Conservation (phyloP, 2,329 filamentous ascomycete genomes). For the Trichoderma pleuroti region DNA sequence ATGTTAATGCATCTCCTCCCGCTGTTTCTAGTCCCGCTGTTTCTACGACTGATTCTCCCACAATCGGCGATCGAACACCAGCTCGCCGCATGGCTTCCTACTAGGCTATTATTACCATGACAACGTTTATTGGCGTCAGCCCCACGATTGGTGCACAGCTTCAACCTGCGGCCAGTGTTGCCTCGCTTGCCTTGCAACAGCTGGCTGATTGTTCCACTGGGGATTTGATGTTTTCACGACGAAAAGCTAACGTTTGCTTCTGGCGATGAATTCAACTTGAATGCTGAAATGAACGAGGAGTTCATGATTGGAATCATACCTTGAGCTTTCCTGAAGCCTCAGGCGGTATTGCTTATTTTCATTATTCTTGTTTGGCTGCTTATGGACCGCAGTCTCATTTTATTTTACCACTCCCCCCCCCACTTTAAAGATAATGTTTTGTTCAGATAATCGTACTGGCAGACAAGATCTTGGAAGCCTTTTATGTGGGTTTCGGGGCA, state of each 20-base stretch:
- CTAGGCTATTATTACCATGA: conserved; percentile 37
- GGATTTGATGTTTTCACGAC: background rate
- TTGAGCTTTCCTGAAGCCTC: conserved; percentile 2
- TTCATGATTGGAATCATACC: background rate
- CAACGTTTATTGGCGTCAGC: background rate
- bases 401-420: background rate
- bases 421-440: background rate
- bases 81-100: conserved; percentile 63
- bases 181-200: background rate
- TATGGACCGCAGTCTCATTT: background rate
- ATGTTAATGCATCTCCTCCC: conserved; percentile 34
- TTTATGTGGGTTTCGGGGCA: background rate
- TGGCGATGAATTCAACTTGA: conserved; percentile 1
- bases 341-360: conserved; percentile 10
- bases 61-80: conserved; percentile 44
- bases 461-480: background rate
- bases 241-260: conserved; percentile 7
- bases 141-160: background rate
- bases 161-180: background rate
- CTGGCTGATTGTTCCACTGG: background rate
- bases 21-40: conserved; percentile 41
- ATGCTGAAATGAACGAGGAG: background rate
- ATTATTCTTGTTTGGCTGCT: background rate
- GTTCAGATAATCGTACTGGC: background rate
- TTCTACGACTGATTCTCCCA: conserved; percentile 43